A percentile compares a stretch with the other conserved stretches of the same genome.
Conservation (phyloP, 306 rosid species). For the Cucumis cinereus region DNA sequence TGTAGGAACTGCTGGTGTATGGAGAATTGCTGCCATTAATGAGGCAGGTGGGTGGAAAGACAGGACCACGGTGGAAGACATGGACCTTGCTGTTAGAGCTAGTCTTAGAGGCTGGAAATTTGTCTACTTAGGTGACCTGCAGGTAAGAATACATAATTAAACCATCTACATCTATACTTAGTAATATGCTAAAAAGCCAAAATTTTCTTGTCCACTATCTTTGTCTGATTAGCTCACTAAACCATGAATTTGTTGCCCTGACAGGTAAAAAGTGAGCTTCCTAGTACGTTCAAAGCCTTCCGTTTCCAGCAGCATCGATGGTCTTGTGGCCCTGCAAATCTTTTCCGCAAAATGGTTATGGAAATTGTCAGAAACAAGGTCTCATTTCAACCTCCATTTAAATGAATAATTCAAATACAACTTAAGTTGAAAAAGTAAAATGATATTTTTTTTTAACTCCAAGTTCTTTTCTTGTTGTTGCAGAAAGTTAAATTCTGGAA, state of each 20-base stretch:
- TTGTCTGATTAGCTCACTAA: background rate
- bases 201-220: background rate
- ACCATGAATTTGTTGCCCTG: background rate
- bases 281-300: conserved; percentile 96
- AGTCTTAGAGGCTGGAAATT: conserved; percentile 98
- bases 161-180: background rate
- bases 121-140: conserved; percentile 90
- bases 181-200: background rate
- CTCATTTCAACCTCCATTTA: background rate
- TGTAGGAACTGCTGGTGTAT: conserved; percentile 92
- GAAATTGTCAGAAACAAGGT: conserved; percentile 86
- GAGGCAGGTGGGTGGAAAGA: conserved; percentile 99
- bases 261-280: conserved; percentile 96
- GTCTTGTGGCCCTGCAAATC: conserved; percentile 99
- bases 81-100: conserved; percentile 98
- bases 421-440: too few species aligned
- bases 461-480: background rate
- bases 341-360: conserved; percentile 94
- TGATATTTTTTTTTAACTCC: conserved; percentile 4
- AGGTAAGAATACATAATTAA: conserved; percentile 22
- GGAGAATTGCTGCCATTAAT: conserved; percentile 96
- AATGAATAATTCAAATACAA: background rate
- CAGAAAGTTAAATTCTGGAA: conserved; percentile 92
- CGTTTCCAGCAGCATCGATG: conserved; percentile 96
- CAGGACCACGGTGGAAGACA: conserved; percentile 93